Percentiles rank a stretch among this genome's conserved stretches.
Conservation (phyloP, 139 green algal species). For the Tetraselmis striata region DNA sequence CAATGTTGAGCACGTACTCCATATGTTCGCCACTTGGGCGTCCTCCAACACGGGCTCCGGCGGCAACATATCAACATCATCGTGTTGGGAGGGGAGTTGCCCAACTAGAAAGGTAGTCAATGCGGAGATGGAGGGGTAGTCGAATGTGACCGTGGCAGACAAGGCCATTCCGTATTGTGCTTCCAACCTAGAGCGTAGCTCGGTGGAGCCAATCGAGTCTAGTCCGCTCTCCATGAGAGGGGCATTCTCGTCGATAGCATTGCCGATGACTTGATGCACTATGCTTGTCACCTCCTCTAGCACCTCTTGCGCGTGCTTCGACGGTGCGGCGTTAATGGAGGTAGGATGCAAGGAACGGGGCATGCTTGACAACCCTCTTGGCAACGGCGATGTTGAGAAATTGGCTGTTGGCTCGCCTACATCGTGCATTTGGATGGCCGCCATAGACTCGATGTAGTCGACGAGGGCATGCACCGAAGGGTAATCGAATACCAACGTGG, state of each 20-base stretch:
- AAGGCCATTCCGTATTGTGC: constrained; percentile 44
- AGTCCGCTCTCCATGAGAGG: constrained; percentile 67
- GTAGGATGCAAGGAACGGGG: background rate
- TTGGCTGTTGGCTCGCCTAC: too few species aligned
- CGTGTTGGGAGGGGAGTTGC: background rate
- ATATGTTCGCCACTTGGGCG: constrained; percentile 6
- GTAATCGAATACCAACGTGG: constrained; percentile 58
- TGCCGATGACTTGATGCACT: constrained; percentile 7
- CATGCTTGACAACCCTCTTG: background rate
- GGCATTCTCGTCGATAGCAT: constrained; percentile 25
- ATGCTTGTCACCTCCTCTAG: background rate
- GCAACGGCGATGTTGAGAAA: background rate
- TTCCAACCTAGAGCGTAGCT: constrained; percentile 73
- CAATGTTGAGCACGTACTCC: background rate
- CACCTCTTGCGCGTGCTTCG: background rate
- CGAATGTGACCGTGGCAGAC: constrained; percentile 57
- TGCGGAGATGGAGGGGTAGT: constrained; percentile 45
- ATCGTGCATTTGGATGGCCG: background rate
- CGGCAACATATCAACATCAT: background rate
- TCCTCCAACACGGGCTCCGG: background rate
- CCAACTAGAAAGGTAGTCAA: background rate
- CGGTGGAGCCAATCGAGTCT: constrained; percentile 72
- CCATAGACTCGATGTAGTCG: constrained; percentile 18
- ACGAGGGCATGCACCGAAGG: constrained; percentile 39
- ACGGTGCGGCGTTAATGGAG: background rate